phyloP scores from a whole-genome alignment of 176 grass and related monocot species.

The Paspalum vaginatum region DNA sequence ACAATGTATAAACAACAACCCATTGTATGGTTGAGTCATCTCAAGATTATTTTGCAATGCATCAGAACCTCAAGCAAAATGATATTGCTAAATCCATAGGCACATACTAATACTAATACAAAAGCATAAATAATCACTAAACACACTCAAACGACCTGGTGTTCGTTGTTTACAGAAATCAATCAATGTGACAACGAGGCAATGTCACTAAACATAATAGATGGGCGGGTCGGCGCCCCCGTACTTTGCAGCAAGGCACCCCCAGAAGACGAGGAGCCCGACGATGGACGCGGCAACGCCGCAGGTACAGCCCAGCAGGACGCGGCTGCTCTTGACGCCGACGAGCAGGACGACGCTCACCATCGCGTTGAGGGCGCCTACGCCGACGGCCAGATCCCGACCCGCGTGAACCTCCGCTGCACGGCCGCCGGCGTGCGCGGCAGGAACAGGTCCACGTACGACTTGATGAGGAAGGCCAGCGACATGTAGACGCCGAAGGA shows the following conservation, averaged over 20 bases:
- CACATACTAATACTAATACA: no score
- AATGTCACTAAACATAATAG: no score
- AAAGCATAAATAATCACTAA: no score
- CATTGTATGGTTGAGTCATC: no score
- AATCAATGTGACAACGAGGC: no score
- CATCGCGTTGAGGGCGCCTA: neutral
- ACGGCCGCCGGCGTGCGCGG: slow-evolving; percentile 10
- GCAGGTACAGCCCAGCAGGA: neutral
- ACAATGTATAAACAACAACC: no score
- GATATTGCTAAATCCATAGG: no score
- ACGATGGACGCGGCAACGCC: neutral
- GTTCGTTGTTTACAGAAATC: no score
- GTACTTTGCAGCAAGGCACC: slow-evolving; percentile 3
- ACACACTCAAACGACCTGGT: no score
- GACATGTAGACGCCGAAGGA: slow-evolving; percentile 14
- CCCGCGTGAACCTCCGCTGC: neutral
- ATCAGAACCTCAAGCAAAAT: no score
- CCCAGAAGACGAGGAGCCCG: neutral
- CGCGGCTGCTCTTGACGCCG: neutral
- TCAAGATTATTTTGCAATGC: no score
- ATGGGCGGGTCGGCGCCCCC: neutral
- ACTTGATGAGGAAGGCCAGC: neutral
- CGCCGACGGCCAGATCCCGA: neutral
- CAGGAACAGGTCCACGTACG: slow-evolving; percentile 4
- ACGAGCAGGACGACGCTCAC: neutral